Evolutionary conservation across 2,329 filamentous ascomycete genomes (phyloP), one percentile per base, ranked within the genome.

Genomic region (Colletotrichum nymphaeae): DNA sequence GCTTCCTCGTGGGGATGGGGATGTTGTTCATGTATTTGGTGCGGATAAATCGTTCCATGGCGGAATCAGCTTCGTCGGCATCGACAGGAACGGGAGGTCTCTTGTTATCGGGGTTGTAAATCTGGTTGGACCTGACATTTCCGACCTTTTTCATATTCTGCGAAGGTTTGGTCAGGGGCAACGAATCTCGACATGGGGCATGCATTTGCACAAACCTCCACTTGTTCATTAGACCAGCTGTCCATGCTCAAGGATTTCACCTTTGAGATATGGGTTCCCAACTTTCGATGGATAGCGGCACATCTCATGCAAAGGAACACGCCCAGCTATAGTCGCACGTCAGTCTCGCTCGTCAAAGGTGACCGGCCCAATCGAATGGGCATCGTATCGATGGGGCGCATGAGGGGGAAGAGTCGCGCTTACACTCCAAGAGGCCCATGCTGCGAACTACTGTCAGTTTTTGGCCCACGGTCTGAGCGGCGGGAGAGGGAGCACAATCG

Each of bases 241-340:
- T 99, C 97, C 95, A 99, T 98, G 83, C 94, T 98, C 85, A 99
- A 84, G 49, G 95, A 98, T 84, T 99, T 99, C 86, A 99, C 95
- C 83, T 99, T 99, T 77, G 95, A 98, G 75, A 99, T 95, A 83
- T 99, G 97, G 53, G 97, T 98, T 74, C 97, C 97, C 79, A 99
- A 88, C 85, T 98, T 98, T 80, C 97, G 94, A 86, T 99, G 97
- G 80, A 98, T 90, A 67, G 95, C 91, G 67, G 95, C 97, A 87
- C 97, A 99, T 81, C 97, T 94, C 94, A 99, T 97, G 85, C 97
- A 99, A 63, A 99, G 88, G 82, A 99, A 99, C 76, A 98, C 91
- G 73, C 97, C 97, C 84, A 99, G 87, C 94, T 98, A 66, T 28
- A 56, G 42, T 26, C 26, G 37, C 57, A n/a, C 64, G 71, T 76